phyloP scores from a whole-genome alignment of 2,329 filamentous ascomycete genomes.

The Penicillium sp. region DNA sequence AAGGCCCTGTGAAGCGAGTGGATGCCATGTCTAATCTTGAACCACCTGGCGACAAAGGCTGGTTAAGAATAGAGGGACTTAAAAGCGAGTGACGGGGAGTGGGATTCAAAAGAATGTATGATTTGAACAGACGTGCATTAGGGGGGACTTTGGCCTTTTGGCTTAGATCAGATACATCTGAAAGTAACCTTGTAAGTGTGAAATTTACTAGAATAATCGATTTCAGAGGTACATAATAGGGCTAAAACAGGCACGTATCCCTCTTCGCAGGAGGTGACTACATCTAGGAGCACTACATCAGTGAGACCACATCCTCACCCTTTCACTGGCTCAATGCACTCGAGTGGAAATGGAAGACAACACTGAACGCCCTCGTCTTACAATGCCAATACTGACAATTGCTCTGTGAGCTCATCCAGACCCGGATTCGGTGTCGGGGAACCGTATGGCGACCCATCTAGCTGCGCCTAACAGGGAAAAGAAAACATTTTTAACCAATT shows the following conservation, averaged over 20 bases:
- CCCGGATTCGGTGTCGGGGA: background rate
- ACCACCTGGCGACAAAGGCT: constrained; percentile 15
- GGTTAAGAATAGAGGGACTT: constrained; percentile 15
- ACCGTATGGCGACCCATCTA: constrained; percentile 1
- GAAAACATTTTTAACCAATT: background rate
- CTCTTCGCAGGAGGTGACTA: constrained; percentile 24
- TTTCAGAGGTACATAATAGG: constrained; percentile 1
- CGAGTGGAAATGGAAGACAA: constrained; percentile 15
- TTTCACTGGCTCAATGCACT: constrained; percentile 21
- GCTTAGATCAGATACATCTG: constrained; percentile 24
- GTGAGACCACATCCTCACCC: constrained; percentile 16
- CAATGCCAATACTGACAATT: constrained; percentile 14
- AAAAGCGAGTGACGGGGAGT: constrained; percentile 9
- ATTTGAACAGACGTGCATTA: constrained; percentile 12
- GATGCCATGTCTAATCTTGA: constrained; percentile 30
- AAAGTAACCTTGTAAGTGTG: constrained; percentile 2
- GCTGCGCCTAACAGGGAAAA: background rate
- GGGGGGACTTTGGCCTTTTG: constrained; percentile 12
- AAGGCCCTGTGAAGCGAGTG: constrained; percentile 26
- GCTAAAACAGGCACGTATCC: constrained; percentile 15
- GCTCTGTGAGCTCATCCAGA: constrained; percentile 10
- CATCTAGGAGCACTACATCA: constrained; percentile 22
- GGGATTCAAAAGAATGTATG: constrained; percentile 11
- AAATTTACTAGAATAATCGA: background rate
- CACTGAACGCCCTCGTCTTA: constrained; percentile 22